These are phyloP conservation scores for Botrytis cinerea DNA, from an alignment of 2,329 filamentous ascomycete genomes.

Conservation along the genomic window DNA sequence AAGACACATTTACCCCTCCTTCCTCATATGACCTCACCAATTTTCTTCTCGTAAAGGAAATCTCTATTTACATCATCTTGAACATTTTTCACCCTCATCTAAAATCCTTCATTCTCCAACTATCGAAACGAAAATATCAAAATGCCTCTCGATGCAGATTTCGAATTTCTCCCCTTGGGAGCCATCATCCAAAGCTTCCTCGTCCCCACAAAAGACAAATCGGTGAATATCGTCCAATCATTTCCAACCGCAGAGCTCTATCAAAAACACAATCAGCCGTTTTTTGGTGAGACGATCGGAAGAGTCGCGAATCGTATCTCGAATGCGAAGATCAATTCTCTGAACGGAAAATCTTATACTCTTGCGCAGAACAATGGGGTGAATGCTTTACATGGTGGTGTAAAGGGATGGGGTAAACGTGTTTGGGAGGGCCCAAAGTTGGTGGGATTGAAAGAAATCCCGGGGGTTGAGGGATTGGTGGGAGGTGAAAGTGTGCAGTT, in stretches of 20 bases:
- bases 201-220: slow-evolving; percentile 54
- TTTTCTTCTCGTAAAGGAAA: neutral
- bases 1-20: slow-evolving; percentile 20
- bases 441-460: slow-evolving; percentile 53
- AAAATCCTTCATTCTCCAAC: neutral
- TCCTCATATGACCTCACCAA: slow-evolving; percentile 10
- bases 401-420: slow-evolving; percentile 78
- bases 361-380: slow-evolving; percentile 75
- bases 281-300: slow-evolving; percentile 93
- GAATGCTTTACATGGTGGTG: slow-evolving; percentile 75
- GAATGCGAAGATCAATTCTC: slow-evolving; percentile 65
- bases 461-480: slow-evolving; percentile 53
- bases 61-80: neutral
- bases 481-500: slow-evolving; percentile 70
- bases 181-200: slow-evolving; percentile 81
- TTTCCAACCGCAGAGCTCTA: slow-evolving; percentile 79
- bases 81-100: neutral
- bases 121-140: neutral
- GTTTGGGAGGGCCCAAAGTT: slow-evolving; percentile 71
- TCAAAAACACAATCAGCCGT: slow-evolving; percentile 70
- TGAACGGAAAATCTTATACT: slow-evolving; percentile 72
- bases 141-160: slow-evolving; percentile 34
- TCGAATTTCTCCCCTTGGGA: slow-evolving; percentile 72
- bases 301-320: slow-evolving; percentile 80
- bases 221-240: slow-evolving; percentile 78